phyloP scores from a whole-genome alignment of 139 green algal genomes.

The Tetraselmis striata region DNA sequence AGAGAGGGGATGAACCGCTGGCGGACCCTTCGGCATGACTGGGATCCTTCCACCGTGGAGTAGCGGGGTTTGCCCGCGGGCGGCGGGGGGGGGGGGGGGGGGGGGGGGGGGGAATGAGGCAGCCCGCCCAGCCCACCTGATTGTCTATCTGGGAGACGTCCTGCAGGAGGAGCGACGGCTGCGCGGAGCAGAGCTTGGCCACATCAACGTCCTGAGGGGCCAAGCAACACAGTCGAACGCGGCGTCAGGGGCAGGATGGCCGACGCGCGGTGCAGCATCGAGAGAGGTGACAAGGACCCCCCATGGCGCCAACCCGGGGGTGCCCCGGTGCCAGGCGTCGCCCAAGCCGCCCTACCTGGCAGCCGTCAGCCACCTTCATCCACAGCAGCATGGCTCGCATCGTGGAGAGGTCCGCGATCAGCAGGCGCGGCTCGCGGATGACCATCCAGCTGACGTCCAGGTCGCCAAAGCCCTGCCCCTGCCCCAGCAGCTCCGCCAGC shows the following conservation, averaged over 20 bases:
- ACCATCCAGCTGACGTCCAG: conserved; percentile 51
- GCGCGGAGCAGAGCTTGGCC: not conserved
- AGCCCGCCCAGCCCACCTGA: too few species aligned
- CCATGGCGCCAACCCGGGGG: too few species aligned
- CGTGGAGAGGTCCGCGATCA: conserved; percentile 34
- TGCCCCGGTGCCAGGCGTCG: too few species aligned
- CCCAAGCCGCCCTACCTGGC: not conserved
- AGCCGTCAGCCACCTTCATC: not conserved
- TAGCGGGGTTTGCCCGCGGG: too few species aligned
- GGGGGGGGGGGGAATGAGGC: too few species aligned
- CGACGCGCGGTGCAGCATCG: too few species aligned
- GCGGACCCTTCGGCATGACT: too few species aligned
- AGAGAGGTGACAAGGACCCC: too few species aligned
- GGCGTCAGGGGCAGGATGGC: not conserved
- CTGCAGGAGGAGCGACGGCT: not conserved
- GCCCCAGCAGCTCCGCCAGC: not conserved
- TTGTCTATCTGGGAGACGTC: not conserved
- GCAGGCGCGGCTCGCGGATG: conserved; percentile 47
- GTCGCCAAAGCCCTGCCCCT: not conserved
- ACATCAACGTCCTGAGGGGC: not conserved
- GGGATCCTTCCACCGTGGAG: too few species aligned
- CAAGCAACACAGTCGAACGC: not conserved
- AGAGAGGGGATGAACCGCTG: too few species aligned
- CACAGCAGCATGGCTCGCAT: not conserved
- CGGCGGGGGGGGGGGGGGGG: too few species aligned